These are phyloP conservation scores for Gamarada debralockiae DNA, from an alignment of 495 filamentous ascomycete genomes.

Conservation along the genomic window DNA sequence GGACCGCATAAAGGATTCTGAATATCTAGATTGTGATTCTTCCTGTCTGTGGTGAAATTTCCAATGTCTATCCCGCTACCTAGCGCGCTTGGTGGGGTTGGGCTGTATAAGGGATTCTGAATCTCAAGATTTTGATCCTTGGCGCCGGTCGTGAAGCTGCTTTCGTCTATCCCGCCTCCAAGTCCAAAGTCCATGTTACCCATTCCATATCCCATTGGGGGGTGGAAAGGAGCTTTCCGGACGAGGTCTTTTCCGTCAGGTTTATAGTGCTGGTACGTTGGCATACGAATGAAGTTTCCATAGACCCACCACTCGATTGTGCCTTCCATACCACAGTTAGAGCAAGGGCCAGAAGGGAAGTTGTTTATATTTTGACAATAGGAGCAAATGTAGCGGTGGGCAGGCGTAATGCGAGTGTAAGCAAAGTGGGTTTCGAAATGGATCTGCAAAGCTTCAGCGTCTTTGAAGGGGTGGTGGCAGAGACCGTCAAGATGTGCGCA, in stretches of 20 bases:
- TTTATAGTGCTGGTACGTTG: constrained; percentile 3
- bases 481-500: constrained; percentile 14
- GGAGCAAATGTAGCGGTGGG: constrained; percentile 14
- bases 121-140: no score
- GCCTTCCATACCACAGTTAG: constrained; percentile 1
- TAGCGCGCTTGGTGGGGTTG: no score
- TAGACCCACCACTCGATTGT: constrained; percentile 19
- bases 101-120: no score
- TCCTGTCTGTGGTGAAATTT: no score
- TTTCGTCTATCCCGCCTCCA: neutral
- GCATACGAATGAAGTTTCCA: constrained; percentile 18
- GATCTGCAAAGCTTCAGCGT: constrained; percentile 12
- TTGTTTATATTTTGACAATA: constrained; percentile 10
- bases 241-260: constrained; percentile 10
- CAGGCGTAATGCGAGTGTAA: constrained; percentile 18
- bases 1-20: no score
- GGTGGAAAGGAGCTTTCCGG: neutral
- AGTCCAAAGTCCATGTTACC: neutral
- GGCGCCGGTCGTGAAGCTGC: neutral
- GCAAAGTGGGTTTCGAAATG: constrained; percentile 24
- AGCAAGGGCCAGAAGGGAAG: constrained; percentile 1
- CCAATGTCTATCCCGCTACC: no score
- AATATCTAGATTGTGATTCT: no score
- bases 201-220: no score
- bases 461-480: constrained; percentile 11